A percentile compares a stretch with the other conserved stretches of the same genome.
phyloP scores from a whole-genome alignment of 352 stramenopile genomes.

The Globisporangium spiculum region DNA sequence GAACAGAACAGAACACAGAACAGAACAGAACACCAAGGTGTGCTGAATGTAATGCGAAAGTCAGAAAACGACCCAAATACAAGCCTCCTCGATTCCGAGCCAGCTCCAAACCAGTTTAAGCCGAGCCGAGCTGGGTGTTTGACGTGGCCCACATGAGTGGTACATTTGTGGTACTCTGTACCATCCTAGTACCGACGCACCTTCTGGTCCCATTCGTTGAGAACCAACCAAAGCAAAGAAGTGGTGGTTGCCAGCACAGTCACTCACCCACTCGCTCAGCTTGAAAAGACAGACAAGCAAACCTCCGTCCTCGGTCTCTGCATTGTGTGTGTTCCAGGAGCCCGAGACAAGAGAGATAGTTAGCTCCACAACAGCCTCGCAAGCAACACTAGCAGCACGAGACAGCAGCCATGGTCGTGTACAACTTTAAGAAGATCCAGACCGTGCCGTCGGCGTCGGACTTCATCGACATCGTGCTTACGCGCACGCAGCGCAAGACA shows the following conservation, averaged over 20 bases:
- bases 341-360: constrained; percentile 11
- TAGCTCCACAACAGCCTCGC: not conserved
- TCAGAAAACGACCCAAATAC: not conserved
- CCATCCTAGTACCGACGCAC: not conserved
- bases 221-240: constrained; percentile 36
- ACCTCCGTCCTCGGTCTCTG: not conserved
- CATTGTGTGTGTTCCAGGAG: constrained; percentile 24
- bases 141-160: constrained; percentile 4
- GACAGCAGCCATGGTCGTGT: constrained; percentile 92
- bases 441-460: constrained; percentile 96
- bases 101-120: not conserved
- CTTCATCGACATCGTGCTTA: constrained; percentile 99
- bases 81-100: not conserved
- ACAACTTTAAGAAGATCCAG: constrained; percentile 99
- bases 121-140: not conserved
- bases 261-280: constrained; percentile 11
- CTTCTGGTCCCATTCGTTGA: constrained; percentile 15
- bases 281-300: constrained; percentile 19
- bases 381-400: not conserved
- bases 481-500: constrained; percentile 98
- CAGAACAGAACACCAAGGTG: too few species aligned
- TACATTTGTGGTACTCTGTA: constrained; percentile 4
- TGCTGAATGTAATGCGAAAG: not conserved
- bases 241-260: constrained; percentile 9
- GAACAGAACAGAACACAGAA: too few species aligned